Evolutionary conservation across 148 eudicot species (phyloP), one percentile per base, ranked within the genome.

Genomic region (Amaranthus cruentus): DNA sequence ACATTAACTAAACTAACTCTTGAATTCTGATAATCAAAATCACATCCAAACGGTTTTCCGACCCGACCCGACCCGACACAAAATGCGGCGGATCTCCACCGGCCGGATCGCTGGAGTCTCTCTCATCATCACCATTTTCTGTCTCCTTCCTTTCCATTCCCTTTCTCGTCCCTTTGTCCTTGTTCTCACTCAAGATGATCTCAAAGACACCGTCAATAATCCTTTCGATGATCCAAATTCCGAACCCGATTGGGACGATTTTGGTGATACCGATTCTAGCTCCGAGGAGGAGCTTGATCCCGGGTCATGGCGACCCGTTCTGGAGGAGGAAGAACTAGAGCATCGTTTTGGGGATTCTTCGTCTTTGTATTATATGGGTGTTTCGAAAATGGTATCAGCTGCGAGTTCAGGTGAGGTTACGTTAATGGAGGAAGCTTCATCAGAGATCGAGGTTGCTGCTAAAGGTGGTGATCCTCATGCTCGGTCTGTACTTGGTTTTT

Each of bases 131-230:
- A 62, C 74, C 58, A 71, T 73, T 50, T 56, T 83, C 71, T 62
- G 75, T 62, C 77, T 84, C 57, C 84, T 80, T 47, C 81, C 87
- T 0, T 55, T 75, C 73, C 62, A 77, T 60, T 42, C 83, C 7
- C 7, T 74, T 69, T 81, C 90, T 47, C 89, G 97, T 43, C 87
- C 90, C 11, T 87, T 83, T 79, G 86, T 95, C 55, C 88, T 95
- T 43, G 89, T 95, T 66, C 86, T 95, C 71, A 84, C 98, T 48
- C 96, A 83, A 74, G 98, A 91, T 75, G 93, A 89, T 71, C 91
- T 91, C 72, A 69, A 68, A 43, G 88, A 83, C 76, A 66, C 89
- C 50, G 64, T 80, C 53, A 13, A 79, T 72, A 42, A 73, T 50
- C 9, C 83, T 47, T 7, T 78, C 73, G 75, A 64, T 59, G 84